These are phyloP conservation scores for Polyporus arcularius DNA, from an alignment of 768 basidiomycete species.

Conservation along the genomic window DNA sequence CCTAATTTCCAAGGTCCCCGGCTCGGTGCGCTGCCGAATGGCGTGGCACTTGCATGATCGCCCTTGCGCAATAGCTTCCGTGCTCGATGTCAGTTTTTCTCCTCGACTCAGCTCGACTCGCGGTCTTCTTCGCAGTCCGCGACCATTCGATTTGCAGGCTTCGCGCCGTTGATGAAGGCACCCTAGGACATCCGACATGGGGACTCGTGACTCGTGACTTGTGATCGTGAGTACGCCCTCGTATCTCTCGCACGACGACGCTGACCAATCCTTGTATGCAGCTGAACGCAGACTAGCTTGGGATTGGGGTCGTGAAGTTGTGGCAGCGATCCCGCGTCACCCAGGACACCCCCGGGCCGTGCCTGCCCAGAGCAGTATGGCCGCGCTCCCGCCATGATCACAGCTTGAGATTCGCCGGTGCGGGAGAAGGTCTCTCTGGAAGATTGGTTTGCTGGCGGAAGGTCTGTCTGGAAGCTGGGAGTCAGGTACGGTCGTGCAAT, in stretches of 20 bases:
- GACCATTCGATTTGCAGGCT: too few species aligned
- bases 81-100: too few species aligned
- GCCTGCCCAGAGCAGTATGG: slow-evolving; percentile 1
- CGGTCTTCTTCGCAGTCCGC: too few species aligned
- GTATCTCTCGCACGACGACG: too few species aligned
- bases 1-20: not conserved
- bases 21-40: not conserved
- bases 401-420: not conserved
- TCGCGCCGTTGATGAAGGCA: too few species aligned
- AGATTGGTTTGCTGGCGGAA: not conserved
- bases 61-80: too few species aligned
- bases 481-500: too few species aligned
- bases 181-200: too few species aligned
- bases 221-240: too few species aligned
- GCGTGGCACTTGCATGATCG: not conserved
- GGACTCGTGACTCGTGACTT: too few species aligned
- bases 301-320: not conserved
- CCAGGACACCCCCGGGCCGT: not conserved
- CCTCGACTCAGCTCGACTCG: too few species aligned
- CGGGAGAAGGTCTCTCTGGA: not conserved
- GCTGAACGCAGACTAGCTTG: not conserved
- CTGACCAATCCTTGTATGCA: not conserved
- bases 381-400: not conserved
- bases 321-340: not conserved
- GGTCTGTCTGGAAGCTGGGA: not conserved